phyloP scores from a whole-genome alignment of 176 grass and related monocot genomes.

The Rhynchospora pubera region DNA sequence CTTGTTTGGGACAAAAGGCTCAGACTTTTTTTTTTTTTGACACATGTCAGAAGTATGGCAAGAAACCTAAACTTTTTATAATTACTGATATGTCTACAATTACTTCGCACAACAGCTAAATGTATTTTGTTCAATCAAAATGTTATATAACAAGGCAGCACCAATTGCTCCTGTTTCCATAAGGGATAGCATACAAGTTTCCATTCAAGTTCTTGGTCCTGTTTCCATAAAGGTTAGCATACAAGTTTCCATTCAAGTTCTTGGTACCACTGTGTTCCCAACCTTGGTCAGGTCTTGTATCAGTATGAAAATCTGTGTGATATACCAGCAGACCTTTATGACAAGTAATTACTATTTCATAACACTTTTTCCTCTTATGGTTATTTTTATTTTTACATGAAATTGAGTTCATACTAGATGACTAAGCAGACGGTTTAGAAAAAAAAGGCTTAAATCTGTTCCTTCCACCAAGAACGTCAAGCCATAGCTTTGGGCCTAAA shows the following conservation, averaged over 20 bases:
- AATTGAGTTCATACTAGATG: not conserved
- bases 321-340: not conserved
- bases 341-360: not conserved
- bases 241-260: not conserved
- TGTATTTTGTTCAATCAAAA: not conserved
- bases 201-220: not conserved
- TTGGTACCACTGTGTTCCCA: too few species aligned
- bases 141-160: not conserved
- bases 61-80: not conserved
- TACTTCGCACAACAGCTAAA: not conserved
- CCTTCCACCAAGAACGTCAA: not conserved
- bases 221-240: not conserved
- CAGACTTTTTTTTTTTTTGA: too few species aligned
- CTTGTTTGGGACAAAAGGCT: too few species aligned
- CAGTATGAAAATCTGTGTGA: too few species aligned
- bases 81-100: not conserved
- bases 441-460: not conserved
- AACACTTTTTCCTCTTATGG: not conserved
- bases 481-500: not conserved
- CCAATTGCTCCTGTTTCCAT: not conserved
- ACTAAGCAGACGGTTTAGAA: not conserved
- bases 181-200: not conserved
- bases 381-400: not conserved
- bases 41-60: not conserved
- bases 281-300: not conserved